Evolutionary conservation across 2,329 filamentous ascomycete species (phyloP).

Genomic region (Ceratocystis ficicola): DNA sequence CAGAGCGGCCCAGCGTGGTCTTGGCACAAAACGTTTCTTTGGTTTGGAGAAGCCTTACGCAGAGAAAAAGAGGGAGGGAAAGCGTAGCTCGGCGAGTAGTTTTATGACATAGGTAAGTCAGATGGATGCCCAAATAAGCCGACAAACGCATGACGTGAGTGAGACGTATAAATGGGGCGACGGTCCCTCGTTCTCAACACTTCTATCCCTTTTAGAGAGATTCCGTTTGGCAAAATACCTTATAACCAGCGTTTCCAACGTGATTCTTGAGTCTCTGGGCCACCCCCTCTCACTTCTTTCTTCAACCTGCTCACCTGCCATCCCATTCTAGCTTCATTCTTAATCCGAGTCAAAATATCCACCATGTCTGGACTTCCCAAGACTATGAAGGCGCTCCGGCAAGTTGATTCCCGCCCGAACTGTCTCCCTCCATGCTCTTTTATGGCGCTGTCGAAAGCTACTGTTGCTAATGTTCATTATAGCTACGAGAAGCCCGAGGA

Average conservation of each 20-base stretch:
- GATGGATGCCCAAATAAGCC: not conserved
- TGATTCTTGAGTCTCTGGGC: not conserved
- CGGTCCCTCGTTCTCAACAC: not conserved
- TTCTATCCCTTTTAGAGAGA: not conserved
- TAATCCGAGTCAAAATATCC: not conserved
- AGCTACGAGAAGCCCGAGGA: slow-evolving; percentile 51
- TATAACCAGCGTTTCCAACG: not conserved
- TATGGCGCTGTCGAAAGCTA: not conserved
- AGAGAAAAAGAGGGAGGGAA: not conserved
- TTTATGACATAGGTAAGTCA: not conserved
- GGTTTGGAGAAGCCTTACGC: too few species aligned
- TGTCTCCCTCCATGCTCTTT: not conserved
- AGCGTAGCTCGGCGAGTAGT: not conserved
- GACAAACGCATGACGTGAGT: not conserved
- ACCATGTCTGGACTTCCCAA: slow-evolving; percentile 35
- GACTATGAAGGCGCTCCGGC: slow-evolving; percentile 52
- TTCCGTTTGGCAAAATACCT: not conserved
- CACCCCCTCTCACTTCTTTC: not conserved
- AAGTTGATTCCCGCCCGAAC: slow-evolving; percentile 25
- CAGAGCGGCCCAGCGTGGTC: not conserved
- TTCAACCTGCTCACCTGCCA: not conserved
- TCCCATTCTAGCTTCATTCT: not conserved
- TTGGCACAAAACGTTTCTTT: not conserved
- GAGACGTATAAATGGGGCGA: slow-evolving; percentile 1
- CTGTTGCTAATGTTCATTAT: slow-evolving; percentile 19